Conservation (phyloP, 495 filamentous ascomycete genomes). For the Penicillium bialowiezense region DNA sequence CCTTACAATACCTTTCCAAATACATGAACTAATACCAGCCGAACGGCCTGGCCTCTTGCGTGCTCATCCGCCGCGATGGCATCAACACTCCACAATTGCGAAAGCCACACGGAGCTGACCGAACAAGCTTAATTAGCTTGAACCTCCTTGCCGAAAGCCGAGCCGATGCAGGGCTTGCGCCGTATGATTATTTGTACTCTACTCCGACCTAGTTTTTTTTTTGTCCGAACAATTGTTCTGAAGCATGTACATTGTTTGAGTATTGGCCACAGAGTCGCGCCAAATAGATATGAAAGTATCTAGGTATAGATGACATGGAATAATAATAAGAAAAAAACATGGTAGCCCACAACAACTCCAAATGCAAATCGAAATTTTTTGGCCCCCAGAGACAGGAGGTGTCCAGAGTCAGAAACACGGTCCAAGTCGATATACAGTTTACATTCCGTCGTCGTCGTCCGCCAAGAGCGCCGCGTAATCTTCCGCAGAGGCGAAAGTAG, state of each 20-base stretch:
- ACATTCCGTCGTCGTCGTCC: conserved; percentile 64
- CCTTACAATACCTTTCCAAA: too few relatives aligned
- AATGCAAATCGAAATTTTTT: conserved; percentile 13
- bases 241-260: not conserved
- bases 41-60: conserved; percentile 11
- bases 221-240: too few relatives aligned
- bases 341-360: conserved; percentile 5
- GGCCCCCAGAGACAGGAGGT: conserved; percentile 2
- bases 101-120: conserved; percentile 2
- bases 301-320: conserved; percentile 1
- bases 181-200: too few relatives aligned
- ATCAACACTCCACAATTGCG: conserved; percentile 12
- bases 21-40: too few relatives aligned
- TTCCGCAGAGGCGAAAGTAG: conserved; percentile 87
- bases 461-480: conserved; percentile 89
- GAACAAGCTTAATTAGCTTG: conserved; percentile 4
- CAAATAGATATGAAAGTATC: not conserved
- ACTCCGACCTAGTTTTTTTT: too few relatives aligned
- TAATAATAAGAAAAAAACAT: not conserved
- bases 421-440: conserved; percentile 7
- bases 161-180: too few relatives aligned
- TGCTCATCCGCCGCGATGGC: conserved; percentile 21
- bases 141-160: too few relatives aligned
- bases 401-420: not conserved
- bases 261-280: not conserved